Base-by-base conservation (phyloP, 2,329 filamentous ascomycete genomes). In the Fusarium napiforme region DNA sequence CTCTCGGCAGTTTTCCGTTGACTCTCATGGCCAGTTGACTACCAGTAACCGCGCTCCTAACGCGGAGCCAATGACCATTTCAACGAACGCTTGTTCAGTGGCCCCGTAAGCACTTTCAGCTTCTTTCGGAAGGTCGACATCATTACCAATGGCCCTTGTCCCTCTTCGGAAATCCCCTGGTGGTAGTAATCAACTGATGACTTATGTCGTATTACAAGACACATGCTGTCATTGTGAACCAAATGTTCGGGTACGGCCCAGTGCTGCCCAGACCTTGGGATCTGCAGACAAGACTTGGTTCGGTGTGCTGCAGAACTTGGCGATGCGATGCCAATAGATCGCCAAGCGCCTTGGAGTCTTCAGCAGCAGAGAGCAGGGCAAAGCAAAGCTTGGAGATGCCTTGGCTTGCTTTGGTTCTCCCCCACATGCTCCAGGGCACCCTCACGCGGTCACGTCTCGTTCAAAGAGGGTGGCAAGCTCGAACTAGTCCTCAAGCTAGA, bases 91-190 rank as follows among this genome's bases (percentile, higher is more conserved):
- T 39, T 61, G 52, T 21, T 30, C 34, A 43, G 23, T 55, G 46
- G 50, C 43, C 50, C 67, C 65, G 40, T 77, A 70, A 67, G 62
- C 36, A 72, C 55, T 50, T 67, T 77, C 64, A 49, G 52, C 75
- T 75, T 45, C 32, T 72, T 77, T 56, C 32, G 75, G 75, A 77
- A 77, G 75, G 74, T 77, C 68, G 56, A 52, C 50, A 52, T 75
- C 37, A 67, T 56, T 16, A 16, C 49, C 49, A 56, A 67, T 52
- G 23, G n/a, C 53, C 46, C 58, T 64, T 64, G 55, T 60, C 36
- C 39, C 19, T 68, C 19, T 45, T 40, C 42, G 32, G 46, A 30
- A n/a, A 19, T 19, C 30, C 32, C 32, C 53, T 57, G 50, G n/a
- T 21, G 19, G 43, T 56, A 57, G 56, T 69, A 46, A 69, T 65